Evolutionary conservation across 2,329 filamentous ascomycete species (phyloP).

Genomic region (Helicocarpus griseus): DNA sequence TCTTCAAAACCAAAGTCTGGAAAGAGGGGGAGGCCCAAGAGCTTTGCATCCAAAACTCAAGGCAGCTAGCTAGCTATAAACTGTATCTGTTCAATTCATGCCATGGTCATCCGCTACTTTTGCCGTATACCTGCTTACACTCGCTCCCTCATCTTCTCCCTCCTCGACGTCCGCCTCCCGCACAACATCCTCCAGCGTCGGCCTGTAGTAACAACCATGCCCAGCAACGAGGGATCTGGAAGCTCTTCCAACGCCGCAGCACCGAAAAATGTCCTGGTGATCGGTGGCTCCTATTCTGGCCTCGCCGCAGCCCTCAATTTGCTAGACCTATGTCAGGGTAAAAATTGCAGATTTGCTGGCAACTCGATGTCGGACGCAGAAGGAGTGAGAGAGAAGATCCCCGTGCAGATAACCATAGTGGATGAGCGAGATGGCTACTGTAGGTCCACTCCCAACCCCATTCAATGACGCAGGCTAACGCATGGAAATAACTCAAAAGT

Average conservation of each 20-base stretch:
- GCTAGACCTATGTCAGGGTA: constrained; percentile 54
- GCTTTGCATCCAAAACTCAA: neutral
- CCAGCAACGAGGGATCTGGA: constrained; percentile 1
- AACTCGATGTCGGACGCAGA: constrained; percentile 14
- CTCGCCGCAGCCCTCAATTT: constrained; percentile 58
- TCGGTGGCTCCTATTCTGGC: constrained; percentile 64
- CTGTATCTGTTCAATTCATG: neutral
- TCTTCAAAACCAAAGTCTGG: neutral
- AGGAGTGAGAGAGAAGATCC: constrained; percentile 31
- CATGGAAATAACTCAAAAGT: constrained; percentile 35
- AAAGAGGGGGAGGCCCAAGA: neutral
- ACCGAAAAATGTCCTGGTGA: constrained; percentile 48
- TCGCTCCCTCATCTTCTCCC: neutral
- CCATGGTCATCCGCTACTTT: neutral
- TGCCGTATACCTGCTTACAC: neutral
- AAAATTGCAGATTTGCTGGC: constrained; percentile 31
- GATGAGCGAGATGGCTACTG: constrained; percentile 69
- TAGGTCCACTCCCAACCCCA: constrained; percentile 33
- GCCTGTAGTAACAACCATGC: constrained; percentile 33
- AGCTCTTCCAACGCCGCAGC: neutral
- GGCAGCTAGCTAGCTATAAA: too few relatives aligned
- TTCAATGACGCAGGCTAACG: constrained; percentile 3
- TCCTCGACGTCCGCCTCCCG: neutral
- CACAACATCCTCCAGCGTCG: neutral
- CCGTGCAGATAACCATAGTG: constrained; percentile 58